Evolutionary conservation across 1,284 basidiomycete genomes (phyloP), one percentile per base, ranked within the genome.

Genomic region (Ganoderma lingzhi): DNA sequence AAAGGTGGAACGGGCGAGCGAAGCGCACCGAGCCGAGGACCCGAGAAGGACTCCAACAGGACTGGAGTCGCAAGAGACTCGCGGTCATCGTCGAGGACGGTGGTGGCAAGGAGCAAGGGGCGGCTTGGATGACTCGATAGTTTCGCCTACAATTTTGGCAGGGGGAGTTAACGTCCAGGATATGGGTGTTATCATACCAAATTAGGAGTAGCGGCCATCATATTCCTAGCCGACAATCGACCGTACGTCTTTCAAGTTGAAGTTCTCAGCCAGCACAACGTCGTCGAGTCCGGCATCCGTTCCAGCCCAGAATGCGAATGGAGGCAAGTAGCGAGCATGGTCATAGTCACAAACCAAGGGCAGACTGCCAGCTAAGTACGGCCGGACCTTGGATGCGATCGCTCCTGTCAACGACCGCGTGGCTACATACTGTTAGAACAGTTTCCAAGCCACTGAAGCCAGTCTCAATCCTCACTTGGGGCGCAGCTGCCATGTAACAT

Each of bases 1-100:
- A 80, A 28, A 80, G 74, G 67, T 81, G 83, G 71, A 84, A 76
- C 45, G 77, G 75, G 37, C 78, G 77, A 66, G 74, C 42, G 41
- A 66, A 71, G 42, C 70, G 74, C 42, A 68, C 64, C 19, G 69
- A 66, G 58, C 71, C 68, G 19, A 78, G 66, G 68, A 73, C 70
- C 70, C 76, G 75, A 53, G 73, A 72, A 61, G 73, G 73, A 71
- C 71, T 70, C 72, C 74, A 74, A 71, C 64, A 65, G 12, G 70
- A 68, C 71, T 73, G 74, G 70, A 76, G 73, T 66, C 77, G 76
- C 58, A 76, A 60, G 65, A 76, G 76, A 68, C 74, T 73, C 72
- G 75, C 74, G 70, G 73, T 73, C 70, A 68, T 72, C 67, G 60
- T 56, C 58, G 68, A 69, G 55, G 72, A 67, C 68, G 66, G 67